phyloP scores from a whole-genome alignment of 2,329 filamentous ascomycete species.

The Cladophialophora chaetospira region DNA sequence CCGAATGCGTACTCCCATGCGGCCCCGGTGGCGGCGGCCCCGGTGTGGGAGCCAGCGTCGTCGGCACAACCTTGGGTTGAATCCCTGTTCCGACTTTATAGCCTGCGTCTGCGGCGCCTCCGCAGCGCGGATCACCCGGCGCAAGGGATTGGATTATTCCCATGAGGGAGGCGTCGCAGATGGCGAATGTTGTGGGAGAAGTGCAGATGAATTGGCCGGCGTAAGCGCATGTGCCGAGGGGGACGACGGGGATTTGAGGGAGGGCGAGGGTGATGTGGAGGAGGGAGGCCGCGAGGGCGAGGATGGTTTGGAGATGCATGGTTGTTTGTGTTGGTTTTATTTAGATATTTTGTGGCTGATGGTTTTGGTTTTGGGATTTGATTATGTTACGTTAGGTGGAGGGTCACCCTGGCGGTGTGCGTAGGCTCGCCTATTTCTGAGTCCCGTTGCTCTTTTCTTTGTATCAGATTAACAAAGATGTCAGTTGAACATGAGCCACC shows the following conservation, averaged over 20 bases:
- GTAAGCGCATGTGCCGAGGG: not conserved
- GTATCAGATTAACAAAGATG: not conserved
- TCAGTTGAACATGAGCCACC: no score
- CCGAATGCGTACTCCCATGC: no score
- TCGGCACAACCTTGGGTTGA: not conserved
- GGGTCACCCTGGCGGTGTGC: no score
- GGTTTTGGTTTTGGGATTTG: not conserved
- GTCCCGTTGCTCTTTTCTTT: no score
- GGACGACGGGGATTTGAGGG: not conserved
- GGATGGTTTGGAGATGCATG: not conserved
- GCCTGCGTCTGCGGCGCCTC: not conserved
- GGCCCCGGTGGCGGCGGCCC: not conserved
- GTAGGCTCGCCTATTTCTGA: no score
- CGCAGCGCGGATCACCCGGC: slow-evolving; percentile 11
- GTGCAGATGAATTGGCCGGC: slow-evolving; percentile 17
- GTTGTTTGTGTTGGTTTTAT: not conserved
- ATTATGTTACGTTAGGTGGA: no score
- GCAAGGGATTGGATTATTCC: slow-evolving; percentile 14
- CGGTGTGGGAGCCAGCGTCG: not conserved
- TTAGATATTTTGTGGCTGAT: not conserved
- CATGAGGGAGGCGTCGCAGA: slow-evolving; percentile 11
- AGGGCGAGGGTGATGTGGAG: not conserved
- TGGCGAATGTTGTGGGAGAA: slow-evolving; percentile 6
- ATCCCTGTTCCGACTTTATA: not conserved
- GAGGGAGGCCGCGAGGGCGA: not conserved